Conservation (phyloP, 208 protist species). For the Leishmania amazonensis region DNA sequence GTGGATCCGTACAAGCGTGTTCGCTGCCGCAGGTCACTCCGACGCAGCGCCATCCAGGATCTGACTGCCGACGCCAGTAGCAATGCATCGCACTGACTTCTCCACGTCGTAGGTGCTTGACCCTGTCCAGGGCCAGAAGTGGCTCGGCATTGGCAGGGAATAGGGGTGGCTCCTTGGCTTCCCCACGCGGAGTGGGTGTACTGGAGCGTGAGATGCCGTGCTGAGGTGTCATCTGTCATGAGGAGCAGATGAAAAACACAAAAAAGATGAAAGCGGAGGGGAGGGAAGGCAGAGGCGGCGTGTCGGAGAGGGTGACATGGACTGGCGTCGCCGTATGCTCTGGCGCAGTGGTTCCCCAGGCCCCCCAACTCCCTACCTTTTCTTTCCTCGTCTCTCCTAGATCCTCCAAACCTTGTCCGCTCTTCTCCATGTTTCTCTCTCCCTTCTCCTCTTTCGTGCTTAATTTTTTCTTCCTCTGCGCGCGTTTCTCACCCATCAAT, state of each 20-base stretch:
- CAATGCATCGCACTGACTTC: not conserved
- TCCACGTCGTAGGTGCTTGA: not conserved
- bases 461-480: not conserved
- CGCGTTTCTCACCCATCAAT: not conserved
- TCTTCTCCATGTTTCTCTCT: not conserved
- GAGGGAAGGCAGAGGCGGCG: not conserved
- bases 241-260: not conserved
- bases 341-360: not conserved
- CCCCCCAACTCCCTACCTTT: not conserved
- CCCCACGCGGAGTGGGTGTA: no score
- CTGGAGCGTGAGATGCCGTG: not conserved
- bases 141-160: not conserved
- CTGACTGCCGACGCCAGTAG: not conserved
- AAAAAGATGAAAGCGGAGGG: not conserved
- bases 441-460: not conserved
- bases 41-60: not conserved
- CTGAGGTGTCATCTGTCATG: not conserved
- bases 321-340: not conserved
- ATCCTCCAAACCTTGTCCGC: not conserved
- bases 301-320: not conserved
- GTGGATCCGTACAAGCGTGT: not conserved
- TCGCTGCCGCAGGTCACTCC: not conserved
- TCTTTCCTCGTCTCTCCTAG: not conserved
- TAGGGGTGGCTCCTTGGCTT: not conserved
- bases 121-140: not conserved